Evolutionary conservation across 305 asterid species (phyloP).

Genomic region (Fraxinus ornus): DNA sequence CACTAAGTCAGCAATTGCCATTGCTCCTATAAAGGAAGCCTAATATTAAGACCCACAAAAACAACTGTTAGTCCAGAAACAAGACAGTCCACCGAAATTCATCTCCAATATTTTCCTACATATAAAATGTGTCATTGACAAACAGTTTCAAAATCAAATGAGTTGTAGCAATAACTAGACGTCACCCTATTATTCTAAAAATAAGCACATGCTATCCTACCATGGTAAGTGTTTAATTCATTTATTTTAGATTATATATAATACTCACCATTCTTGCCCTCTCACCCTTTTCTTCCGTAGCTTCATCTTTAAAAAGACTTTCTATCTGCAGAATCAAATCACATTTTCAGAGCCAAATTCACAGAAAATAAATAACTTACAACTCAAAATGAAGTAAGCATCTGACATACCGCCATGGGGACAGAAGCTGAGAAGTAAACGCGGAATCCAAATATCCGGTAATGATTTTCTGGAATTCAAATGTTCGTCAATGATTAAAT

Average conservation of each 20-base stretch:
- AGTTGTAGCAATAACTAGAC: not conserved
- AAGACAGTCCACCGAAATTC: not conserved
- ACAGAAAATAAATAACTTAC: not conserved
- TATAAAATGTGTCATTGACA: not conserved
- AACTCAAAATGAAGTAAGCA: not conserved
- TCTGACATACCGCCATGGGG: slow-evolving; percentile 40
- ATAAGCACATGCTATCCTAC: not conserved
- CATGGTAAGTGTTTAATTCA: not conserved
- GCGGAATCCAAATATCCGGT: not conserved
- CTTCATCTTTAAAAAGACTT: slow-evolving; percentile 82
- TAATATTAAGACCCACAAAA: slow-evolving; percentile 6
- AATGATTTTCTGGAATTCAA: not conserved
- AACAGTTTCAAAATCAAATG: not conserved
- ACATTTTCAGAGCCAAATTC: not conserved
- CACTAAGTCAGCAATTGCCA: slow-evolving; percentile 94
- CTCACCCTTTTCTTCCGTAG: slow-evolving; percentile 96
- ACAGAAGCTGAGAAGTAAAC: not conserved
- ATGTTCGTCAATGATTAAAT: not conserved
- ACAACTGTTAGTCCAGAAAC: slow-evolving; percentile 17
- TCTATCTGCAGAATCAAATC: slow-evolving; percentile 44
- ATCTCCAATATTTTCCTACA: not conserved
- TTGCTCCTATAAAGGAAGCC: slow-evolving; percentile 94
- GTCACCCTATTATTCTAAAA: not conserved
- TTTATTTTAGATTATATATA: not conserved
- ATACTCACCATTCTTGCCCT: slow-evolving; percentile 88